Percentiles rank a stretch among this genome's conserved stretches.
Conservation (phyloP, 768 basidiomycete species). For the Exsudoporus frostii region DNA sequence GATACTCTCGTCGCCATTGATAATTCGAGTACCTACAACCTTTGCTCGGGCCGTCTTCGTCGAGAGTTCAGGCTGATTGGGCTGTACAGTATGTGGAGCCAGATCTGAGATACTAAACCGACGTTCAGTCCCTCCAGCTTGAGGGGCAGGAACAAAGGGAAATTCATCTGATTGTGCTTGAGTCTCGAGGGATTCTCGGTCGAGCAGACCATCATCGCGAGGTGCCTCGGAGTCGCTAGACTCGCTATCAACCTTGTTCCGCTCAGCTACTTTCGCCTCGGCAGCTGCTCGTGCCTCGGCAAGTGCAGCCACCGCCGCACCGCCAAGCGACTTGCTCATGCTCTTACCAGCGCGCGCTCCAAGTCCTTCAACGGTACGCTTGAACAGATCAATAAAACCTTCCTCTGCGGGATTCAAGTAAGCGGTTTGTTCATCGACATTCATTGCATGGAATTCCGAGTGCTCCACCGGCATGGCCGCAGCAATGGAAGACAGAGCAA, state of each 20-base stretch:
- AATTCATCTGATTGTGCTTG: background rate
- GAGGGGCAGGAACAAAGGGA: background rate
- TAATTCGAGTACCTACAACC: conserved; percentile 1
- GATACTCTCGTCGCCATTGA: conserved; percentile 34
- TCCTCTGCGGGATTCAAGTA: conserved; percentile 23
- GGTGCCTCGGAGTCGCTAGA: conserved; percentile 25
- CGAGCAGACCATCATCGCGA: conserved; percentile 9
- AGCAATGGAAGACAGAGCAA: background rate
- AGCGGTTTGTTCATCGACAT: conserved; percentile 16
- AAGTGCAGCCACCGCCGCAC: conserved; percentile 49
- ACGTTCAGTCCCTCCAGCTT: conserved; percentile 20
- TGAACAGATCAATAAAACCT: conserved; percentile 63
- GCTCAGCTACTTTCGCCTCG: conserved; percentile 65
- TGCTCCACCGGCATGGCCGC: background rate
- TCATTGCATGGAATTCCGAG: conserved; percentile 25
- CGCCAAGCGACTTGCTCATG: conserved; percentile 60
- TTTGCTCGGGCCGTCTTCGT: conserved; percentile 15
- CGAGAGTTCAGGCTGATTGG: conserved; percentile 14
- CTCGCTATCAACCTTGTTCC: conserved; percentile 48
- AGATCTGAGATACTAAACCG: conserved; percentile 63
- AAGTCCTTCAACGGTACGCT: conserved; percentile 67
- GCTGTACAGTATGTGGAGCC: conserved; percentile 37
- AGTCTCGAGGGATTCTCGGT: conserved; percentile 3
- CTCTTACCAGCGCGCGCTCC: conserved; percentile 57
- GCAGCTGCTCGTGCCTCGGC: conserved; percentile 66